phyloP scores from a whole-genome alignment of 2,329 filamentous ascomycete species.

The Fusarium pininemorale region DNA sequence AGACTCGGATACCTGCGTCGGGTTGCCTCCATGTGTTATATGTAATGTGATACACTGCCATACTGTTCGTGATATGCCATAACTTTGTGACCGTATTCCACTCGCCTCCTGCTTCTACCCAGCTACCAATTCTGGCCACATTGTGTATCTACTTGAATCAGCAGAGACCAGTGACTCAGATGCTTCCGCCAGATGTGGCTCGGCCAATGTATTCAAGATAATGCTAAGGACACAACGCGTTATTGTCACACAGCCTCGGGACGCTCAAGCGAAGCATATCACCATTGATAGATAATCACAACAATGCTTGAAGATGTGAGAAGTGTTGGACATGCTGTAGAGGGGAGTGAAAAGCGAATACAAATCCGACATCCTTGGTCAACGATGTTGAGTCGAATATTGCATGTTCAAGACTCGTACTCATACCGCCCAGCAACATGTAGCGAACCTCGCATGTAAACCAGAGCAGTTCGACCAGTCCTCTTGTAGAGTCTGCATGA shows the following conservation, averaged over 20 bases:
- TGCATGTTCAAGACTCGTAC: not conserved
- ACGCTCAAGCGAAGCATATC: not conserved
- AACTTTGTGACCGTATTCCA: not conserved
- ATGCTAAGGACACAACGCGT: not conserved
- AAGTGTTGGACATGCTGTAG: not conserved
- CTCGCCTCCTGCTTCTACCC: not conserved
- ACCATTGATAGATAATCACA: not conserved
- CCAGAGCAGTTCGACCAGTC: not conserved
- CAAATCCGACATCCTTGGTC: not conserved
- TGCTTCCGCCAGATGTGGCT: not conserved
- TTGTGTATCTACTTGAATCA: not conserved
- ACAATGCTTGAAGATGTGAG: not conserved
- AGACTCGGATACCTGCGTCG: not conserved
- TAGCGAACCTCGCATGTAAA: not conserved
- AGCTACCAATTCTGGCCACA: no score
- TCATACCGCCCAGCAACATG: not conserved
- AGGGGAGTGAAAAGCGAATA: not conserved
- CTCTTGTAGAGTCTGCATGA: not conserved
- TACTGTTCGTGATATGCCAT: not conserved
- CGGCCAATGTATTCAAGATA: not conserved
- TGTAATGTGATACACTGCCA: constrained; percentile 6
- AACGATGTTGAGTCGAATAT: not conserved
- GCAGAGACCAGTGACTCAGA: not conserved
- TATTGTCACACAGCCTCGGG: not conserved
- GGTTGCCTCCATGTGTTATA: constrained; percentile 14